A percentile compares a stretch with the other conserved stretches of the same genome.
Evolutionary conservation across 805 yeast species (phyloP).

Genomic region (Kodamaea kakaduensis): DNA sequence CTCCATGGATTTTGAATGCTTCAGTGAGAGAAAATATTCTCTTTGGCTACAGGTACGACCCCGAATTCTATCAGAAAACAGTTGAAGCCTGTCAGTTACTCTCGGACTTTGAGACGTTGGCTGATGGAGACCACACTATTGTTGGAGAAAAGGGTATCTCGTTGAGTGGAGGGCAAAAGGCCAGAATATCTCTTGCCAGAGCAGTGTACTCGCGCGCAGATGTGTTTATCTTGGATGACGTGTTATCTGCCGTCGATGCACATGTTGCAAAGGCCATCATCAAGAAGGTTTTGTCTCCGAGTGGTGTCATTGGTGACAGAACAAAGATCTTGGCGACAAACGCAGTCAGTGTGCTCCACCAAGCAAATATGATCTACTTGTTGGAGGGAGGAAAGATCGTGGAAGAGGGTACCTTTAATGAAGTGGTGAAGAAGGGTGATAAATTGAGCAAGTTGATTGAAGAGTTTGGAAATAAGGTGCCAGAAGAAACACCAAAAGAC

Average conservation of each 20-base stretch:
- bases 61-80: slow-evolving; percentile 27
- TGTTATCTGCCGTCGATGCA: slow-evolving; percentile 41
- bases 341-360: slow-evolving; percentile 31
- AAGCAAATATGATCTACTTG: slow-evolving; percentile 31
- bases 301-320: slow-evolving; percentile 30
- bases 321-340: slow-evolving; percentile 39
- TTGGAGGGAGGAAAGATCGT: slow-evolving; percentile 25
- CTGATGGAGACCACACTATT: slow-evolving; percentile 38
- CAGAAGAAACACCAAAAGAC: no score
- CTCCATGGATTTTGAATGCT: slow-evolving; percentile 40
- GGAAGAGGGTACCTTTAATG: slow-evolving; percentile 22
- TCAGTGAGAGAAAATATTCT: slow-evolving; percentile 37
- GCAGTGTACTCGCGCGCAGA: slow-evolving; percentile 41
- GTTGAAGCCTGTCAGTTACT: slow-evolving; percentile 36
- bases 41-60: slow-evolving; percentile 34
- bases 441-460: slow-evolving; percentile 20
- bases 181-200: slow-evolving; percentile 38
- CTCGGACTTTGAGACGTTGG: slow-evolving; percentile 31
- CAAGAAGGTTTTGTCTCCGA: slow-evolving; percentile 26
- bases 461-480: no score
- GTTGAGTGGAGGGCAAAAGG: slow-evolving; percentile 42
- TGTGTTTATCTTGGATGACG: slow-evolving; percentile 35
- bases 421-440: slow-evolving; percentile 16
- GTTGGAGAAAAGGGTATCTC: slow-evolving; percentile 44
- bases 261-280: slow-evolving; percentile 38